Percentiles rank a stretch among this genome's conserved stretches.
Evolutionary conservation across 2,329 filamentous ascomycete genomes (phyloP).

Genomic region (Calonectria multiphialidica): DNA sequence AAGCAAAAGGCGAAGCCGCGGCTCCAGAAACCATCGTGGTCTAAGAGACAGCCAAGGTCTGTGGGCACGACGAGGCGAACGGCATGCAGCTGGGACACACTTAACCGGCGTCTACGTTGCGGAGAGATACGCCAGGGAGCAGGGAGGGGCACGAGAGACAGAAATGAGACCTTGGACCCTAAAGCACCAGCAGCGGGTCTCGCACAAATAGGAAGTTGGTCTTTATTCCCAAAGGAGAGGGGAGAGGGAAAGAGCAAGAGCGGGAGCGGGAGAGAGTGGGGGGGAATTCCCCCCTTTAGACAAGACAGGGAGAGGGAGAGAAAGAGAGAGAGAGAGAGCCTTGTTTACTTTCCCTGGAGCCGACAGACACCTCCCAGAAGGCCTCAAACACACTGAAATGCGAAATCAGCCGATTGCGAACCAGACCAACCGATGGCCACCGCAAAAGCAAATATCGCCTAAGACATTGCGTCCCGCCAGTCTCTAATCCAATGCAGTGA

Average conservation of each 20-base stretch:
- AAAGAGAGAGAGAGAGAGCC: background rate
- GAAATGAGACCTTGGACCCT: background rate
- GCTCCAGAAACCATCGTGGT: background rate
- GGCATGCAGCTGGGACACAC: background rate
- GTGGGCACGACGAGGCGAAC: background rate
- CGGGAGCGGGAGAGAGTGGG: no score
- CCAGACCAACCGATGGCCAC: background rate
- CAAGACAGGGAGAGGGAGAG: no score
- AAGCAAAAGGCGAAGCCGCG: background rate
- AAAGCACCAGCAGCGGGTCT: conserved; percentile 5
- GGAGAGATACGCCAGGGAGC: background rate
- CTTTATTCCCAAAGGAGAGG: background rate
- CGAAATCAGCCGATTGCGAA: background rate
- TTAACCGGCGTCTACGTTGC: background rate
- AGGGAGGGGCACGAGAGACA: background rate
- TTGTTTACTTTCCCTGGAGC: background rate
- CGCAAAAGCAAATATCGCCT: background rate
- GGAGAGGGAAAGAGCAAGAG: no score
- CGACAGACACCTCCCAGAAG: background rate
- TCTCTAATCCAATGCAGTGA: background rate
- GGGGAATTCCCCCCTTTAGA: no score
- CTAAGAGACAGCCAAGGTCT: background rate
- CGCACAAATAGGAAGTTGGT: background rate
- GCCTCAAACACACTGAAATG: background rate
- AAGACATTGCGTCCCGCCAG: conserved; percentile 14